Base-by-base conservation (phyloP, 805 yeast species). In the Metschnikowia noctiluminum region DNA sequence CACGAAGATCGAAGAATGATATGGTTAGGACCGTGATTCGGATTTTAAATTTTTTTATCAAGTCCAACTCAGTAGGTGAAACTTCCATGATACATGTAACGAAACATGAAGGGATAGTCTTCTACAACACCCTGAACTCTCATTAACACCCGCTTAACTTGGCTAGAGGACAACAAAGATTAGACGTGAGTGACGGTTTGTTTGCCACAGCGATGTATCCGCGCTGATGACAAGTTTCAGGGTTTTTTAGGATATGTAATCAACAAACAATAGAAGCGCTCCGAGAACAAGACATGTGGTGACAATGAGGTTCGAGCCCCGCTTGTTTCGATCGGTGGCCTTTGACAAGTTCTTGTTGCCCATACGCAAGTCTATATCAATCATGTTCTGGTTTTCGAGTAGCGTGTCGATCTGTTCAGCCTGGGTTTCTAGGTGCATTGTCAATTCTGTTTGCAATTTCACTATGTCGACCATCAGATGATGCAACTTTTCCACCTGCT, bases 301-400 rank as follows among this genome's bases (percentile, higher is more conserved):
- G 40, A 82, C 78, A 36, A 87, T 73, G 53, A 81, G 60, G 50
- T 75, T 77, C 1, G 89, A 83, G 0, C 86, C 64, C 8, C 62
- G 53, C 43, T 87, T 83, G 48, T 87, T 85, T 38, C 84, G 70
- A 41, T 74, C 76, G 35, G 85, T 83, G 0, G 96, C 96, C 56
- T 78, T 80, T 40, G 75, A 75, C 54, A 90, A 73, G 51, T 83
- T 84, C 52, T 76, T 72, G 65, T 89, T 90, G 32, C 96, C 96
- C 62, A 78, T 73, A 16, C 70, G 68, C 21, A 90, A 80, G 53
- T 90, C 89, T 7, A 74, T 58, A 46, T 81, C 79, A 1, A 88
- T 80, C 52, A 81, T 81, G 51, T 81, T 82, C 51, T 87, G 91
- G 51, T 83, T 83, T 50, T 83, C 85, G 42, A 82, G 64, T 53